Evolutionary conservation across 176 grass and related monocot genomes (phyloP).

Genomic region (Oryza officinalis): DNA sequence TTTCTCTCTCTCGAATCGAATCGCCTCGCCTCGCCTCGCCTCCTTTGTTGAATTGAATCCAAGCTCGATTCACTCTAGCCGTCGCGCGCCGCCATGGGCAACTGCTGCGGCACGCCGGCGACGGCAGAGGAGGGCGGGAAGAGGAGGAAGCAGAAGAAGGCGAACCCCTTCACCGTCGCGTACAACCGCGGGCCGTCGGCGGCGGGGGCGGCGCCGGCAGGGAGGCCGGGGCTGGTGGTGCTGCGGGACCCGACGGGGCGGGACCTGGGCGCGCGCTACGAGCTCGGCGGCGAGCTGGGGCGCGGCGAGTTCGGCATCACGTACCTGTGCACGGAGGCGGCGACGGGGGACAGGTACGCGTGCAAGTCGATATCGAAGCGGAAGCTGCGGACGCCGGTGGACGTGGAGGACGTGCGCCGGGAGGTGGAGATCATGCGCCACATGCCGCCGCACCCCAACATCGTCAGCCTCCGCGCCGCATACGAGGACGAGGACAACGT

Average conservation of each 20-base stretch:
- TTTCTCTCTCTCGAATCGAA: neutral
- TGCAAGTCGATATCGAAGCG: slow-evolving; percentile 80
- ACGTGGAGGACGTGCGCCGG: slow-evolving; percentile 90
- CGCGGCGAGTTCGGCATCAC: slow-evolving; percentile 74
- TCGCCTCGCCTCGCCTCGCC: neutral
- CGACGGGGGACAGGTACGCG: slow-evolving; percentile 45
- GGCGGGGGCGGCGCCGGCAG: neutral
- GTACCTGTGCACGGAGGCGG: slow-evolving; percentile 63
- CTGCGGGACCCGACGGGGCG: slow-evolving; percentile 52
- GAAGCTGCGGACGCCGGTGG: slow-evolving; percentile 71
- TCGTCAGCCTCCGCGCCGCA: slow-evolving; percentile 79
- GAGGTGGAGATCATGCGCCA: slow-evolving; percentile 99
- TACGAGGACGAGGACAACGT: slow-evolving; percentile 93
- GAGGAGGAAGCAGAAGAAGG: slow-evolving; percentile 25
- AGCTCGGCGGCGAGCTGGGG: slow-evolving; percentile 63
- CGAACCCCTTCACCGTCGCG: slow-evolving; percentile 43
- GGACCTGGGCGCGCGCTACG: slow-evolving; percentile 44
- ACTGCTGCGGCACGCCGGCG: slow-evolving; percentile 62
- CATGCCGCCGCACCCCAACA: slow-evolving; percentile 75
- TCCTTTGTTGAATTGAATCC: slow-evolving; percentile 40
- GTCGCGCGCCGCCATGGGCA: slow-evolving; percentile 43
- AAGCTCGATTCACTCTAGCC: neutral
- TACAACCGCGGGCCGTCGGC: slow-evolving; percentile 41
- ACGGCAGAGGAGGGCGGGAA: neutral
- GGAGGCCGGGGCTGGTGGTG: slow-evolving; percentile 51